phyloP scores from a whole-genome alignment of 2,329 filamentous ascomycete species.

The Cladosporium sp. region DNA sequence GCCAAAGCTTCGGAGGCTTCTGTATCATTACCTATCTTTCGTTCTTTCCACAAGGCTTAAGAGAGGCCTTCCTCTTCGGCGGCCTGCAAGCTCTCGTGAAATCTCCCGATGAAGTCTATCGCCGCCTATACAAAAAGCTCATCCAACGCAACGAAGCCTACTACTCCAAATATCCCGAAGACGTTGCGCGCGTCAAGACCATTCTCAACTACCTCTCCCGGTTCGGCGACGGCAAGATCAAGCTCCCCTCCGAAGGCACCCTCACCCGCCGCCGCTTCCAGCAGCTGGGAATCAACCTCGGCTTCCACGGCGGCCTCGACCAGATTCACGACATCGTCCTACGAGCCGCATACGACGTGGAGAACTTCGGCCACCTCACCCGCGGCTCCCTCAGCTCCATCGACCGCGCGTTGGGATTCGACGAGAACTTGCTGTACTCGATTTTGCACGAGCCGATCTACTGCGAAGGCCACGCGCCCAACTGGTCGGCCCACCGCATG shows the following conservation, averaged over 20 bases:
- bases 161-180: slow-evolving; percentile 81
- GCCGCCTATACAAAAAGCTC: slow-evolving; percentile 64
- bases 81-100: slow-evolving; percentile 74
- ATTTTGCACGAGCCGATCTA: slow-evolving; percentile 87
- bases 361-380: slow-evolving; percentile 71
- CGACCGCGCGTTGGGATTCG: slow-evolving; percentile 65
- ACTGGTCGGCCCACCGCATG: slow-evolving; percentile 71
- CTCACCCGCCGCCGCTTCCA: slow-evolving; percentile 72
- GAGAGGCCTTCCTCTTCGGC: slow-evolving; percentile 78
- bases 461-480: slow-evolving; percentile 64
- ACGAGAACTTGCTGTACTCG: slow-evolving; percentile 76
- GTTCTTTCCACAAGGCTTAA: slow-evolving; percentile 69
- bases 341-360: slow-evolving; percentile 66
- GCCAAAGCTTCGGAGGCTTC: slow-evolving; percentile 91
- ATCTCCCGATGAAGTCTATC: slow-evolving; percentile 70
- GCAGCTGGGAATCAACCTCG: slow-evolving; percentile 73
- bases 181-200: slow-evolving; percentile 62
- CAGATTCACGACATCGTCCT: slow-evolving; percentile 69
- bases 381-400: slow-evolving; percentile 65
- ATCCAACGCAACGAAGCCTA: slow-evolving; percentile 70
- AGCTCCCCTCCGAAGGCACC: slow-evolving; percentile 66
- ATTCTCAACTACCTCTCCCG: slow-evolving; percentile 62
- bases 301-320: slow-evolving; percentile 73
- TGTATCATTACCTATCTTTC: slow-evolving; percentile 80
- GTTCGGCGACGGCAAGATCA: slow-evolving; percentile 54